Evolutionary conservation across 371 early-diverging fungal genomes (phyloP).

Genomic region (Amoeboradix gromovi): DNA sequence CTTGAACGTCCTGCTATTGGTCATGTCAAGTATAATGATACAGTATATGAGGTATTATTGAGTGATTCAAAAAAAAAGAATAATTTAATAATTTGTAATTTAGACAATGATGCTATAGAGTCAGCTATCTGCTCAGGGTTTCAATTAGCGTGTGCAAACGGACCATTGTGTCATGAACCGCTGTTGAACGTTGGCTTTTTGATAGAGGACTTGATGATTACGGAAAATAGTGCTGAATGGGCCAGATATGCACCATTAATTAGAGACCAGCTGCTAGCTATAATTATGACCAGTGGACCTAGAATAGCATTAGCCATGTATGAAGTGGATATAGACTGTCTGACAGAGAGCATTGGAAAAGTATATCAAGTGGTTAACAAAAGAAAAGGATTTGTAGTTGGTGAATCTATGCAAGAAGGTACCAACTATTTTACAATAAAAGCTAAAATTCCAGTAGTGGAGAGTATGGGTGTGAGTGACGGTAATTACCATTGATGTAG

Average conservation of each 20-base stretch:
- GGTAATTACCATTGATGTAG: constrained; percentile 20
- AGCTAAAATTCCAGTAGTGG: constrained; percentile 75
- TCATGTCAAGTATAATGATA: background rate
- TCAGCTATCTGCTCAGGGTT: constrained; percentile 62
- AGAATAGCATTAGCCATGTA: background rate
- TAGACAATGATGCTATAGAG: constrained; percentile 14
- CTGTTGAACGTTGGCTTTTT: constrained; percentile 59
- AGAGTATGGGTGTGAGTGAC: constrained; percentile 95
- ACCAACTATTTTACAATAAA: constrained; percentile 58
- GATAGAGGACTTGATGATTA: constrained; percentile 28
- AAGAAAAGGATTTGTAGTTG: constrained; percentile 52
- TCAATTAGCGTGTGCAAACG: constrained; percentile 59
- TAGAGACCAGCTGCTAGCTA: background rate
- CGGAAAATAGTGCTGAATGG: background rate
- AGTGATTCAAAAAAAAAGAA: background rate
- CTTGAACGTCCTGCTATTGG: no score
- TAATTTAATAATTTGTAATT: background rate
- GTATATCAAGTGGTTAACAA: constrained; percentile 71
- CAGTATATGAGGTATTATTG: background rate
- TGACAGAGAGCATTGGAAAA: constrained; percentile 46
- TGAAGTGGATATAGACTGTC: background rate
- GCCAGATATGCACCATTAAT: background rate
- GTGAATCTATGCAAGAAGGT: constrained; percentile 80
- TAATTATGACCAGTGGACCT: background rate
- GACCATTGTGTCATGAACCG: constrained; percentile 83